Evolutionary conservation across 768 basidiomycete genomes (phyloP).

Genomic region (Tephrocybe rancida): DNA sequence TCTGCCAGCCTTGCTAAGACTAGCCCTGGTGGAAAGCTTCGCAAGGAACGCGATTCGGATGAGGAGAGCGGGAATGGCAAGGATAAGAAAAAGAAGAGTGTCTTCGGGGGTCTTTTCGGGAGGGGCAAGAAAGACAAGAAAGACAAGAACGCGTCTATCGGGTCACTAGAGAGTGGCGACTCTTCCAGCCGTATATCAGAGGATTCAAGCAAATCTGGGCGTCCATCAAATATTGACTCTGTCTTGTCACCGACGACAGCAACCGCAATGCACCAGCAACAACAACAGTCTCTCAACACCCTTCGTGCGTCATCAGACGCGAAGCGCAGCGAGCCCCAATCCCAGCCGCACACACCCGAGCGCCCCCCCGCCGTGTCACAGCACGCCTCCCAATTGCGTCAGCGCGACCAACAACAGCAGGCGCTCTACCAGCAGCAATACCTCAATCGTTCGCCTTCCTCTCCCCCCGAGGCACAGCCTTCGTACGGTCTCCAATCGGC

Average conservation of each 20-base stretch:
- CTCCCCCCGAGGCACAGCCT: conserved; percentile 72
- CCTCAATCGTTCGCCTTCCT: conserved; percentile 83
- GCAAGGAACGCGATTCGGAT: conserved; percentile 41
- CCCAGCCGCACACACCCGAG: conserved; percentile 26
- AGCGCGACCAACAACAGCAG: conserved; percentile 89
- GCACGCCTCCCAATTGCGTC: conserved; percentile 72
- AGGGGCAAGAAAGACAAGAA: conserved; percentile 74
- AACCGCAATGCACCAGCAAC: conserved; percentile 62
- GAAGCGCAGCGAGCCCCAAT: conserved; percentile 24
- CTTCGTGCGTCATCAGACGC: conserved; percentile 29
- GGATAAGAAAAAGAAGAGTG: conserved; percentile 67
- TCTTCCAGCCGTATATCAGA: conserved; percentile 50
- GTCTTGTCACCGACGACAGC: conserved; percentile 55
- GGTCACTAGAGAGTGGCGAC: conserved; percentile 56
- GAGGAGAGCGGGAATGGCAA: conserved; percentile 32
- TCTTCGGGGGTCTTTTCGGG: conserved; percentile 78
- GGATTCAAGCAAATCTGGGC: conserved; percentile 58
- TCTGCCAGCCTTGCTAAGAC: conserved; percentile 36
- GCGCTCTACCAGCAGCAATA: conserved; percentile 86
- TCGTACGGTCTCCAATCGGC: conserved; percentile 80
- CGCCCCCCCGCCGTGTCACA: conserved; percentile 51
- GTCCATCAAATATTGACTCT: conserved; percentile 38
- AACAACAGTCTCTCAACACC: conserved; percentile 35
- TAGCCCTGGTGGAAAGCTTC: conserved; percentile 38
- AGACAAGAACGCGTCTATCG: conserved; percentile 52